phyloP scores from a whole-genome alignment of 1,139 yeast species.

The Trichomonascaceae sp. region DNA sequence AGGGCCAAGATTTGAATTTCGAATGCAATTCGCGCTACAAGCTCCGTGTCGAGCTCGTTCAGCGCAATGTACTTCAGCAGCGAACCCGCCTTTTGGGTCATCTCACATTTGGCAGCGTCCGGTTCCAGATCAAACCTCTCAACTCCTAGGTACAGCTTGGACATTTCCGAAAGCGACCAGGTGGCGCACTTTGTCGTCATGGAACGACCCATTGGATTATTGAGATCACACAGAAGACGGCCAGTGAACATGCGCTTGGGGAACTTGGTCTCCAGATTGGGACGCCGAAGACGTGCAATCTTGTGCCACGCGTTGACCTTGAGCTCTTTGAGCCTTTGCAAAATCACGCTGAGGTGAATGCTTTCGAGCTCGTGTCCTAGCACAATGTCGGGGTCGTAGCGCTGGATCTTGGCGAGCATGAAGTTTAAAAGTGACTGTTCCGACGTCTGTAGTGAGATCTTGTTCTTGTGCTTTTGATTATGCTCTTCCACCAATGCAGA shows the following conservation, averaged over 20 bases:
- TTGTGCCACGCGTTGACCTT: conserved; percentile 67
- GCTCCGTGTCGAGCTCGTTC: conserved; percentile 49
- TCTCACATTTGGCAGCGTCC: conserved; percentile 42
- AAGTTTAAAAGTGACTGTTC: conserved; percentile 59
- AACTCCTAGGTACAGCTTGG: conserved; percentile 51
- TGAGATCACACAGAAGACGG: conserved; percentile 79
- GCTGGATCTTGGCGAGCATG: conserved; percentile 58
- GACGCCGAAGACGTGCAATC: conserved; percentile 75
- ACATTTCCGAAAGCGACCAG: conserved; percentile 95
- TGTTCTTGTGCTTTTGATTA: conserved; percentile 8
- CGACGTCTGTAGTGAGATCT: conserved; percentile 30
- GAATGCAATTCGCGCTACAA: conserved; percentile 64
- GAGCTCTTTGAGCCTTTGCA: conserved; percentile 64
- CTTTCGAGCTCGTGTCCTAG: conserved; percentile 80
- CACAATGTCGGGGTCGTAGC: conserved; percentile 78
- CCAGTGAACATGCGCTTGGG: conserved; percentile 67
- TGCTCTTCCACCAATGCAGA: conserved; percentile 26
- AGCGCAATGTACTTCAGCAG: conserved; percentile 61
- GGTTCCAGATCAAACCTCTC: conserved; percentile 61
- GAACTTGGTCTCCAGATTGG: conserved; percentile 37
- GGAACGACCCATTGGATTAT: conserved; percentile 92
- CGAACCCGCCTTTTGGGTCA: conserved; percentile 48
- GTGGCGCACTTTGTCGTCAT: conserved; percentile 84
- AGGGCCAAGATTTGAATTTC: conserved; percentile 75
- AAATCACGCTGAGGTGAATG: conserved; percentile 63